Evolutionary conservation across 2,329 filamentous ascomycete genomes (phyloP).

Genomic region (Penicillium sp.): DNA sequence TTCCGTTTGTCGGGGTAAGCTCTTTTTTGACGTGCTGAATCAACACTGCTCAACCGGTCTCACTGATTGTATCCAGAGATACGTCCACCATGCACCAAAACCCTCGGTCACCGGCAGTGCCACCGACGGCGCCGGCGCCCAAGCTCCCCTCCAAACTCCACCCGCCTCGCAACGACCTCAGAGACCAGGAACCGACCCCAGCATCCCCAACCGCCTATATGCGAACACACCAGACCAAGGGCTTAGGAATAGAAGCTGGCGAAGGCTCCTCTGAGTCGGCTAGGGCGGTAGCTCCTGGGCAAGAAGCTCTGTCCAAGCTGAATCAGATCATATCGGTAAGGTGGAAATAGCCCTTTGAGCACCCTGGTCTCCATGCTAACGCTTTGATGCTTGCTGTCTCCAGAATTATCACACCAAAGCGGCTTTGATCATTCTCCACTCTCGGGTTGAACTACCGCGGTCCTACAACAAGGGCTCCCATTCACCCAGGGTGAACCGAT

Average conservation of each 20-base stretch:
- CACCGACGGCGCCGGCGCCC: conserved; percentile 71
- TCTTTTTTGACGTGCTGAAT: neutral
- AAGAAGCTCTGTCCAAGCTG: conserved; percentile 73
- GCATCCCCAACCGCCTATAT: conserved; percentile 57
- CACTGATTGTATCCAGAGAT: neutral
- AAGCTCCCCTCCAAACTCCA: conserved; percentile 72
- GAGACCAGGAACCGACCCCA: conserved; percentile 62
- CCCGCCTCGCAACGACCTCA: conserved; percentile 70
- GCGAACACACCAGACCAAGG: conserved; percentile 51
- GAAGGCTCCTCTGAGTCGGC: conserved; percentile 45
- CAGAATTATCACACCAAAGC: conserved; percentile 93
- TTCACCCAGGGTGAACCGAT: conserved; percentile 74
- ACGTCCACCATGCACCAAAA: conserved; percentile 77
- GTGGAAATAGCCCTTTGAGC: neutral
- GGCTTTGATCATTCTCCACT: conserved; percentile 78
- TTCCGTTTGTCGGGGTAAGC: conserved; percentile 18
- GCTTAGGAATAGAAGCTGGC: conserved; percentile 52
- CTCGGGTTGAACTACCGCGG: conserved; percentile 70
- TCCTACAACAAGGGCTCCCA: conserved; percentile 58
- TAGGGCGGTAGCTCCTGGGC: conserved; percentile 53
- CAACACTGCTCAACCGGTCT: neutral
- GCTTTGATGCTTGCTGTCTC: conserved; percentile 13
- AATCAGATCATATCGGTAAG: conserved; percentile 90
- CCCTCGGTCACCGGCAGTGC: conserved; percentile 67
- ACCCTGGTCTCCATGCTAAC: neutral